Evolutionary conservation across 306 rosid genomes (phyloP).

Genomic region (Gynostemma pentaphyllum): DNA sequence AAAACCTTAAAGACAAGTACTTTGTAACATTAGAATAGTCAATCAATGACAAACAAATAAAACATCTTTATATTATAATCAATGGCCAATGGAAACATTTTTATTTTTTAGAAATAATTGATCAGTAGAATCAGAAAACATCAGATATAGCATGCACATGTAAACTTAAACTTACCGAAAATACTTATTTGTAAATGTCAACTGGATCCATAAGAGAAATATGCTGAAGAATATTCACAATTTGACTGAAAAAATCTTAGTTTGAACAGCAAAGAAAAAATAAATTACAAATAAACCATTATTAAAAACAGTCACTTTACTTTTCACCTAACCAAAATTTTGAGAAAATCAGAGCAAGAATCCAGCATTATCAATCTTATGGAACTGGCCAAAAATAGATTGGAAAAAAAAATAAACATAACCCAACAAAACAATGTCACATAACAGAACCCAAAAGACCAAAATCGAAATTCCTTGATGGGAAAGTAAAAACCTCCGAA

Average conservation of each 20-base stretch:
- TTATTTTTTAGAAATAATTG: background rate
- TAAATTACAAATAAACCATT: too few species aligned
- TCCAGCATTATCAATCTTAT: background rate
- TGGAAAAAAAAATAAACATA: background rate
- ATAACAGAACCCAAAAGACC: background rate
- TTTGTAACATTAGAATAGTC: background rate
- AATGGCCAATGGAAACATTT: too few species aligned
- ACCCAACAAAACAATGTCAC: background rate
- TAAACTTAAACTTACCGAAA: too few species aligned
- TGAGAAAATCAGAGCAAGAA: too few species aligned
- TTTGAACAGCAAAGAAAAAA: too few species aligned
- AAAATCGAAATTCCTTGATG: background rate
- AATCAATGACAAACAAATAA: background rate
- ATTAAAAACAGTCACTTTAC: too few species aligned
- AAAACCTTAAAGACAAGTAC: background rate
- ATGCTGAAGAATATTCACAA: too few species aligned
- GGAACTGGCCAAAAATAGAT: background rate
- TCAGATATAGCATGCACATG: background rate
- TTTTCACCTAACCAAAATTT: too few species aligned
- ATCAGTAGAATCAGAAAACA: background rate
- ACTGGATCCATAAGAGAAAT: too few species aligned
- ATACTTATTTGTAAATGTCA: too few species aligned
- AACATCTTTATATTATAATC: too few species aligned
- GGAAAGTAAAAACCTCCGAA: constrained; percentile 22
- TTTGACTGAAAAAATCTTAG: too few species aligned